phyloP scores from a whole-genome alignment of 2,329 filamentous ascomycete species.

The Ceratocystis eucalypticola region DNA sequence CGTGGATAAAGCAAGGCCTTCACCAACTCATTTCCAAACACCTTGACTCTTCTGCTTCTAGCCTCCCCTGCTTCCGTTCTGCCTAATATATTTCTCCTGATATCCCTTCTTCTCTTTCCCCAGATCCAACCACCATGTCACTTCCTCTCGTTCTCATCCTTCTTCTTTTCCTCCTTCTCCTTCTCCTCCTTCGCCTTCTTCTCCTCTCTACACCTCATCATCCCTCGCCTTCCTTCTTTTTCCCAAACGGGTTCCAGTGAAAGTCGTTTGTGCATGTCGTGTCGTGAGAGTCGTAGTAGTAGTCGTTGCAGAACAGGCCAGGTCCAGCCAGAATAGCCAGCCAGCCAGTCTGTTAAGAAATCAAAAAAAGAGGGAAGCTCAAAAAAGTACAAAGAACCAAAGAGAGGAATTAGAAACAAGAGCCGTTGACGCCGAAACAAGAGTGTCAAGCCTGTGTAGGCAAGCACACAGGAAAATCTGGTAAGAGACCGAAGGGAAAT shows the following conservation, averaged over 20 bases:
- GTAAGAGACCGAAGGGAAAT: constrained; percentile 28
- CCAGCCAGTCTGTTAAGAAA: not conserved
- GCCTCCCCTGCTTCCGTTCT: constrained; percentile 11
- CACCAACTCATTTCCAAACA: not conserved
- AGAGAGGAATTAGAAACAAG: constrained; percentile 21
- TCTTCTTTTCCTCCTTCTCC: not conserved
- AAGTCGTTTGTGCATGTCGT: constrained; percentile 14
- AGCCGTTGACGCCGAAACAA: constrained; percentile 12
- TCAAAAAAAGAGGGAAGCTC: constrained; percentile 1
- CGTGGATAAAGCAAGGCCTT: not conserved
- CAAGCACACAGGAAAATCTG: constrained; percentile 54
- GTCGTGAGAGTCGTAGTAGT: constrained; percentile 12
- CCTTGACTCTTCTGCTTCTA: constrained; percentile 7
- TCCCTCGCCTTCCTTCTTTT: constrained; percentile 5
- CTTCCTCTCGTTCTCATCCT: not conserved
- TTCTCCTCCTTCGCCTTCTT: not conserved
- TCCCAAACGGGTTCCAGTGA: constrained; percentile 6
- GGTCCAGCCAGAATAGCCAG: not conserved
- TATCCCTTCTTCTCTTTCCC: constrained; percentile 3
- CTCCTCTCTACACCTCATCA: constrained; percentile 4
- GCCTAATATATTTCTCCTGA: constrained; percentile 1
- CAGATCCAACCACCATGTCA: constrained; percentile 2
- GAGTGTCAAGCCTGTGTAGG: constrained; percentile 36
- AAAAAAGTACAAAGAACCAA: constrained; percentile 15
- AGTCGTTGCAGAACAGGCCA: not conserved